phyloP scores from a whole-genome alignment of 2,329 filamentous ascomycete species.

The Aspergillus uvarum region DNA sequence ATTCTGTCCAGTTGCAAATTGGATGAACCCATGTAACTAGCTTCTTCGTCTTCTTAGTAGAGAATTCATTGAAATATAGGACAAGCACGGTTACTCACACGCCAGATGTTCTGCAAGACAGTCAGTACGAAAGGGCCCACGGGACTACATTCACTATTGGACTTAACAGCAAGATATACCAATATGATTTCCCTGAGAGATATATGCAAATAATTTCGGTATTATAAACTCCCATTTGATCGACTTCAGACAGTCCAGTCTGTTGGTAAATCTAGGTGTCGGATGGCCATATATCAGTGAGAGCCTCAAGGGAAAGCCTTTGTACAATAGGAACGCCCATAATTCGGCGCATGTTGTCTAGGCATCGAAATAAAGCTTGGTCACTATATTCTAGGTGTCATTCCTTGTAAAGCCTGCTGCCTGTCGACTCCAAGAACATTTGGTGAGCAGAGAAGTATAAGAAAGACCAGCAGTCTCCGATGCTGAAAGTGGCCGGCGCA shows the following conservation, averaged over 20 bases:
- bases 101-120: constrained; percentile 74
- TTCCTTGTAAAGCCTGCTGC: too few species aligned
- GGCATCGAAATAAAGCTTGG: too few species aligned
- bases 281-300: neutral
- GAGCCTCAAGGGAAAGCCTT: neutral
- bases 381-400: too few species aligned
- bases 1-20: constrained; percentile 99
- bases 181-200: constrained; percentile 92
- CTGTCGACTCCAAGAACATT: too few species aligned
- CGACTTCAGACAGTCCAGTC: constrained; percentile 91
- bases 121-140: too few species aligned
- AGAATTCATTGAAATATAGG: constrained; percentile 6
- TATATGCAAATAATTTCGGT: neutral
- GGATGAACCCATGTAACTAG: constrained; percentile 92
- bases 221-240: constrained; percentile 2
- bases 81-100: constrained; percentile 63
- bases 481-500: neutral
- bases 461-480: neutral
- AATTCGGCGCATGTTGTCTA: neutral
- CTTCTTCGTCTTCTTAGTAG: constrained; percentile 20
- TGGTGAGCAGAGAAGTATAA: neutral
- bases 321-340: neutral
- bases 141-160: neutral
- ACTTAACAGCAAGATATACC: constrained; percentile 98
- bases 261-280: too few species aligned